A percentile compares a stretch with the other conserved stretches of the same genome.
These are phyloP conservation scores for Fraxinus pennsylvanica DNA, from an alignment of 257 asterid species.

Conservation along the genomic window DNA sequence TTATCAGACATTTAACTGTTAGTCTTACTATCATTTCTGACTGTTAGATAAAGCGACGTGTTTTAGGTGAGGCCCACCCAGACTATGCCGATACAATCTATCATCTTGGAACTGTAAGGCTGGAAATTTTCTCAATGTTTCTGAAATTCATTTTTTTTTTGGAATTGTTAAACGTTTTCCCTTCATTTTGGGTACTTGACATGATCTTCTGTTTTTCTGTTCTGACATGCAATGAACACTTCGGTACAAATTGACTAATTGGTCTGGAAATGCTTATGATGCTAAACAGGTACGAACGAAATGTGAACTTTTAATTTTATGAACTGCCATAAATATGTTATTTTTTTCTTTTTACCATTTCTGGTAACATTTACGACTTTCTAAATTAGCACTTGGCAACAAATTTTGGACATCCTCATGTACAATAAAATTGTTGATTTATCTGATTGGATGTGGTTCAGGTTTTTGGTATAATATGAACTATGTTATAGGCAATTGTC, in stretches of 20 bases:
- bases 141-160: neutral
- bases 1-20: slow-evolving; percentile 25
- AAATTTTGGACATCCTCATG: neutral
- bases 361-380: neutral
- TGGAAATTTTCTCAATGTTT: slow-evolving; percentile 14
- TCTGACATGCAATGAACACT: slow-evolving; percentile 1
- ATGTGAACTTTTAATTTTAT: neutral
- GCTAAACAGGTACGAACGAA: neutral
- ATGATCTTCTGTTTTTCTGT: neutral
- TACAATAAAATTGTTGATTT: neutral
- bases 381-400: neutral
- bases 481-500: neutral
- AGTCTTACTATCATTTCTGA: slow-evolving; percentile 28
- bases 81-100: slow-evolving; percentile 96
- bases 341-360: neutral
- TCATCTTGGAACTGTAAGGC: slow-evolving; percentile 84
- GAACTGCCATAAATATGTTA: neutral
- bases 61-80: slow-evolving; percentile 71
- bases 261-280: neutral
- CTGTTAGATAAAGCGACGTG: slow-evolving; percentile 78
- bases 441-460: neutral
- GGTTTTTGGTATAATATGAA: neutral
- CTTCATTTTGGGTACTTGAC: neutral
- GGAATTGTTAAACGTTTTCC: neutral
- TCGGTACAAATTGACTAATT: neutral